Percentiles rank a stretch among this genome's conserved stretches.
Conservation (phyloP, 192 early-diverging fungal genomes). For the Mortierella alpina region DNA sequence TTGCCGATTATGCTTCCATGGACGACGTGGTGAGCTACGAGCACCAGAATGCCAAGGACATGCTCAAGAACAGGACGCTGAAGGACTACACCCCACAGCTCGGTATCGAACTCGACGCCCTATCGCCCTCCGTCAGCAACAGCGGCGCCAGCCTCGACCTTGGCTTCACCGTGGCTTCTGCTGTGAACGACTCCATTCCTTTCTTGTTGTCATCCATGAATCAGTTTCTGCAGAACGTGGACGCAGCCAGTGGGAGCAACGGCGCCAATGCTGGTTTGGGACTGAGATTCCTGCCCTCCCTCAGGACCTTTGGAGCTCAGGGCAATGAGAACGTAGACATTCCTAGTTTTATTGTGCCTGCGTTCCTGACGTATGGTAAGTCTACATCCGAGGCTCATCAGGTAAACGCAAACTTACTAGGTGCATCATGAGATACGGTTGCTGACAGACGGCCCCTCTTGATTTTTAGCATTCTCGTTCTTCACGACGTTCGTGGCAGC, state of each 20-base stretch:
- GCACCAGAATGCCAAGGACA: conserved; percentile 40
- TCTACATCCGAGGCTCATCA: neutral
- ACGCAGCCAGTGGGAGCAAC: conserved; percentile 27
- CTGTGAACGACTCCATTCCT: conserved; percentile 34
- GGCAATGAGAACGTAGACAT: conserved; percentile 50
- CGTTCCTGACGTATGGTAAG: conserved; percentile 54
- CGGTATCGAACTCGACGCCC: conserved; percentile 44
- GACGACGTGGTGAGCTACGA: conserved; percentile 40
- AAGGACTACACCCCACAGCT: conserved; percentile 35
- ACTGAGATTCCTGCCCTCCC: conserved; percentile 21
- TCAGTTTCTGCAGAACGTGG: conserved; percentile 29
- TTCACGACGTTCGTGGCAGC: conserved; percentile 43
- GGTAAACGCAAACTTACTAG: no score
- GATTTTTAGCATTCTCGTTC: conserved; percentile 35
- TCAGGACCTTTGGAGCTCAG: conserved; percentile 44
- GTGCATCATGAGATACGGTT: no score
- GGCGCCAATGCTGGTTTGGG: conserved; percentile 13
- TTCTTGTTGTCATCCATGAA: conserved; percentile 41
- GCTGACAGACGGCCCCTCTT: neutral
- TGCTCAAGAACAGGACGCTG: conserved; percentile 43
- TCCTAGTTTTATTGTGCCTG: conserved; percentile 43
- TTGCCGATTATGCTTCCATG: conserved; percentile 42
- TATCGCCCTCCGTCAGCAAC: conserved; percentile 14
- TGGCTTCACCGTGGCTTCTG: conserved; percentile 30
- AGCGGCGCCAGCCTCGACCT: conserved; percentile 35